Percentiles rank a stretch among this genome's conserved stretches.
These are phyloP conservation scores for Dactylellina parvicollis DNA, from an alignment of 2,329 filamentous ascomycete species.

Conservation along the genomic window DNA sequence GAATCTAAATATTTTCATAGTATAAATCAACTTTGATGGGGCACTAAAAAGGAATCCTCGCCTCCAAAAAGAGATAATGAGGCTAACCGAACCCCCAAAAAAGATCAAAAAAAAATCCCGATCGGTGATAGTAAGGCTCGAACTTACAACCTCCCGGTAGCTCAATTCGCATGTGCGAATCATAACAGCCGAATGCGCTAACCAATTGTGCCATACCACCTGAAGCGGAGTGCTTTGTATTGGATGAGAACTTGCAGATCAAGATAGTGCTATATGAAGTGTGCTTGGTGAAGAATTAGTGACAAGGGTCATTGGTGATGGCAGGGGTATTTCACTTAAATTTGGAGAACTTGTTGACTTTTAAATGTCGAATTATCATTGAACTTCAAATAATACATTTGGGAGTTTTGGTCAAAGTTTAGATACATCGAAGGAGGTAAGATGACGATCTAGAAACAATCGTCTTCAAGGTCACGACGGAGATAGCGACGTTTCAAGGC, in stretches of 20 bases:
- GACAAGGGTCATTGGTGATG: not conserved
- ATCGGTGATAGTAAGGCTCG: slow-evolving; percentile 53
- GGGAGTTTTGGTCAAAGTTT: no score
- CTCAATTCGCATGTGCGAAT: not conserved
- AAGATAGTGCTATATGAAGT: slow-evolving; percentile 15
- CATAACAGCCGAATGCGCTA: slow-evolving; percentile 53
- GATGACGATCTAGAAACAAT: no score
- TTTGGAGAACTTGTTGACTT: not conserved
- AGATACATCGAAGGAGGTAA: no score
- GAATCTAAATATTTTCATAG: no score
- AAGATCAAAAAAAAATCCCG: slow-evolving; percentile 14
- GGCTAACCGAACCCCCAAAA: no score
- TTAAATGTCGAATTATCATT: no score
- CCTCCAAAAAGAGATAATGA: not conserved
- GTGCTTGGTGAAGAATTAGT: not conserved
- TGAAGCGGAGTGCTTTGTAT: slow-evolving; percentile 16
- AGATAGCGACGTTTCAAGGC: no score
- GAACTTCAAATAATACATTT: no score
- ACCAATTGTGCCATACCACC: slow-evolving; percentile 53
- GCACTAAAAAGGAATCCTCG: no score
- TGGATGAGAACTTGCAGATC: slow-evolving; percentile 8
- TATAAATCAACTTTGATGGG: no score
- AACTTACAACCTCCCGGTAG: slow-evolving; percentile 53
- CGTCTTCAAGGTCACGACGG: no score
- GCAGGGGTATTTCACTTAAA: not conserved